A percentile compares a stretch with the other conserved stretches of the same genome.
Evolutionary conservation across 306 rosid species (phyloP).

Genomic region (Quercus berberidifolia): DNA sequence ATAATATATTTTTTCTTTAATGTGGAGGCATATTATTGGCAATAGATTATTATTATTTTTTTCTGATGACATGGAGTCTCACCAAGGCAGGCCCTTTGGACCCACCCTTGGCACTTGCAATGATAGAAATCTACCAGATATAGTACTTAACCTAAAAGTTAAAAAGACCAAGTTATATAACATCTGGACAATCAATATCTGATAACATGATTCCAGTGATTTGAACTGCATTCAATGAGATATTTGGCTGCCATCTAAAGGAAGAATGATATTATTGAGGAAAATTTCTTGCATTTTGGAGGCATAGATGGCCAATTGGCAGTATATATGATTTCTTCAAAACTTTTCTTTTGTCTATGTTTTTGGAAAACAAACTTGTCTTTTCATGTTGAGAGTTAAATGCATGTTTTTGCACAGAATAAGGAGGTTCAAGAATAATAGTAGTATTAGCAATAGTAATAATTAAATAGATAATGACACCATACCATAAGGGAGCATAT

Average conservation of each 20-base stretch:
- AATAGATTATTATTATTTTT: neutral
- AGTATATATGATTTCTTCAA: neutral
- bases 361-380: neutral
- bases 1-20: neutral
- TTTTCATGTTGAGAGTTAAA: neutral
- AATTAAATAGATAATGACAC: neutral
- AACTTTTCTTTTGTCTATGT: neutral
- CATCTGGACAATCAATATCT: neutral
- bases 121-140: neutral
- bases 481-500: slow-evolving; percentile 86
- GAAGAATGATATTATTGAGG: neutral
- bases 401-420: neutral
- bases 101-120: neutral
- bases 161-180: neutral
- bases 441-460: neutral
- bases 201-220: neutral
- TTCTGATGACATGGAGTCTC: too few relatives aligned
- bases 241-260: neutral
- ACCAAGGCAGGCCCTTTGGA: too few relatives aligned
- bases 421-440: neutral
- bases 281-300: neutral
- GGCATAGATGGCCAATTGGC: neutral
- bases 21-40: neutral
- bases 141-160: neutral
- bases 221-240: neutral